Conservation (phyloP, 257 asterid species). For the Fraxinus excelsior region DNA sequence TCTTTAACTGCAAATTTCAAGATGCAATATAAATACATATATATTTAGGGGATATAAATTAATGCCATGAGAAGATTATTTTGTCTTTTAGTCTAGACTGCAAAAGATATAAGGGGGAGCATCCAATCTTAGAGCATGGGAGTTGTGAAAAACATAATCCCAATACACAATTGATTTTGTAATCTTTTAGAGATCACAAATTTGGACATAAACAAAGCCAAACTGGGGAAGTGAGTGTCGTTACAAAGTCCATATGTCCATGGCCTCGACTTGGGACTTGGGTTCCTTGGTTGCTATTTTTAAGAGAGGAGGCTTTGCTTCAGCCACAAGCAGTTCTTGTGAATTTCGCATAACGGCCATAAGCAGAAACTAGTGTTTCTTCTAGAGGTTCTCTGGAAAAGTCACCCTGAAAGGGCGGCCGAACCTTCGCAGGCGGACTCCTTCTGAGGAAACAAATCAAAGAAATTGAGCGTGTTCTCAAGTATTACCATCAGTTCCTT, state of each 20-base stretch:
- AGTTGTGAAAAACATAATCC: constrained; percentile 44
- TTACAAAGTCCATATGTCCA: constrained; percentile 23
- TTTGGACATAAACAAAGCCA: constrained; percentile 38
- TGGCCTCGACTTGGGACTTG: constrained; percentile 32
- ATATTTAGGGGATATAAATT: constrained; percentile 13
- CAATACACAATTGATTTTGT: constrained; percentile 42
- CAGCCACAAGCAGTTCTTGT: background rate
- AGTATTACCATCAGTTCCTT: background rate
- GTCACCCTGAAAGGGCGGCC: background rate
- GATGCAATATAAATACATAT: constrained; percentile 20
- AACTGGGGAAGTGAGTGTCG: constrained; percentile 19
- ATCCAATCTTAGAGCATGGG: constrained; percentile 42
- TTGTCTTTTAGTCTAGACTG: constrained; percentile 61
- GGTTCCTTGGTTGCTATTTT: constrained; percentile 26
- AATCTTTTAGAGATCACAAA: constrained; percentile 58
- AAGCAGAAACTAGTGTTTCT: background rate
- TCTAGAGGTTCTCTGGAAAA: background rate
- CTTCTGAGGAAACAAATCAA: background rate
- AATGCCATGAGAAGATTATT: constrained; percentile 48
- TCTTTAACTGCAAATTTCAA: constrained; percentile 1
- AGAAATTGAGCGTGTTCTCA: too few species aligned
- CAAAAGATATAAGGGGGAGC: constrained; percentile 40
- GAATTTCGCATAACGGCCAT: background rate
- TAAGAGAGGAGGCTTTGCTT: constrained; percentile 15
- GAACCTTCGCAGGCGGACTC: background rate